Conservation (phyloP, 257 asterid genomes). For the Avicennia marina region DNA sequence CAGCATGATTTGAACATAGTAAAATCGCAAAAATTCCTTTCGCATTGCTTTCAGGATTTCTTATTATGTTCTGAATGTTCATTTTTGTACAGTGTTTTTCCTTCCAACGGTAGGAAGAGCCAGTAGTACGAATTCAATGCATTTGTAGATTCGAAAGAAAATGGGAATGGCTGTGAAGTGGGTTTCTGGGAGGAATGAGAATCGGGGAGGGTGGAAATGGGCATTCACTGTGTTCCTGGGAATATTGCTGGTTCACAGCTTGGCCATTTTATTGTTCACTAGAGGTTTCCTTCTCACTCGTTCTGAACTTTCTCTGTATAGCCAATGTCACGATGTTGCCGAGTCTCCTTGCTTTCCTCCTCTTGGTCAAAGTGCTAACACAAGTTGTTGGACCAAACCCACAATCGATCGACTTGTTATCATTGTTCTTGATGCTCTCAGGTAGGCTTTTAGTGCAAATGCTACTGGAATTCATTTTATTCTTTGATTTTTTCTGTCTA, state of each 20-base stretch:
- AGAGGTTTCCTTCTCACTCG: constrained; percentile 97
- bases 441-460: constrained; percentile 32
- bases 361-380: constrained; percentile 24
- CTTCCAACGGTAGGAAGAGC: background rate
- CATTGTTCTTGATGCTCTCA: constrained; percentile 85
- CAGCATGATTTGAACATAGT: background rate
- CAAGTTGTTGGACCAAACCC: constrained; percentile 77
- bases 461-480: background rate
- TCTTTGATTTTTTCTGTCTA: background rate
- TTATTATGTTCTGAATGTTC: background rate
- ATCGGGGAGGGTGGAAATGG: constrained; percentile 51
- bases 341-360: constrained; percentile 69
- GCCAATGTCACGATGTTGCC: constrained; percentile 64
- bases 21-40: background rate
- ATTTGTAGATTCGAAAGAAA: background rate
- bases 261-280: constrained; percentile 65
- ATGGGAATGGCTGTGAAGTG: constrained; percentile 13
- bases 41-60: background rate
- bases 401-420: constrained; percentile 77
- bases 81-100: background rate
- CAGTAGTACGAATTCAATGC: background rate
- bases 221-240: constrained; percentile 45
- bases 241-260: constrained; percentile 54
- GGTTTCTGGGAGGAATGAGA: constrained; percentile 32
- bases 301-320: constrained; percentile 70